A percentile compares a stretch with the other conserved stretches of the same genome.
Conservation (phyloP, 495 filamentous ascomycete species). For the Daldinia decipiens region DNA sequence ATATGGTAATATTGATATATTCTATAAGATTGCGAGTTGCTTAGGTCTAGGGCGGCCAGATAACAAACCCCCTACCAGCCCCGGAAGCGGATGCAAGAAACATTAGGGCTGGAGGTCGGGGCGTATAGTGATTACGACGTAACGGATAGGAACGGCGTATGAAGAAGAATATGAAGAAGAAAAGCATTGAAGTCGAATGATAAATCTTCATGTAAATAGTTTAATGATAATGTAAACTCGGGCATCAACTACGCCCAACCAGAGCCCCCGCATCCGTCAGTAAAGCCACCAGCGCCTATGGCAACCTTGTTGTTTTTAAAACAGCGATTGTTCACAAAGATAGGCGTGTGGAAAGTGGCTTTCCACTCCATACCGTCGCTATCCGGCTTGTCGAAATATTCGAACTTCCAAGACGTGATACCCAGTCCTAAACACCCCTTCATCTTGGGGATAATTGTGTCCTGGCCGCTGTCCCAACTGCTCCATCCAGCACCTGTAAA, state of each 20-base stretch:
- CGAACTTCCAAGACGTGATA: neutral
- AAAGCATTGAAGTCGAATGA: neutral
- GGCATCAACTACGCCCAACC: neutral
- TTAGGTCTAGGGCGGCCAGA: slow-evolving; percentile 63
- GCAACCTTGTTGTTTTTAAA: neutral
- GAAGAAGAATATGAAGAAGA: slow-evolving; percentile 5
- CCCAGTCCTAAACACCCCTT: neutral
- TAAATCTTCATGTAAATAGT: slow-evolving; percentile 19
- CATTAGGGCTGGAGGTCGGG: neutral
- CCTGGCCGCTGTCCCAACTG: neutral
- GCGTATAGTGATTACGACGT: neutral
- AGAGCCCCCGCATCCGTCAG: neutral
- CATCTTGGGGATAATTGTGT: neutral
- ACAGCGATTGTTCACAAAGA: neutral
- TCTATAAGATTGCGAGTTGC: slow-evolving; percentile 76
- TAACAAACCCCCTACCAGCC: slow-evolving; percentile 48
- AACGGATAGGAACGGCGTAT: neutral
- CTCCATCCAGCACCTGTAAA: neutral
- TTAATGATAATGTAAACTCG: slow-evolving; percentile 21
- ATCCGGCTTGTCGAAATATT: neutral
- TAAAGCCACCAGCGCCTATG: neutral
- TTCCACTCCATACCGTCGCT: neutral
- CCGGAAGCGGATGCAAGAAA: slow-evolving; percentile 56
- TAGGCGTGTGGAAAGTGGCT: neutral
- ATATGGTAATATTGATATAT: slow-evolving; percentile 75